Base-by-base conservation (phyloP, 1,284 basidiomycete species). In the Bjerkandera adusta region DNA sequence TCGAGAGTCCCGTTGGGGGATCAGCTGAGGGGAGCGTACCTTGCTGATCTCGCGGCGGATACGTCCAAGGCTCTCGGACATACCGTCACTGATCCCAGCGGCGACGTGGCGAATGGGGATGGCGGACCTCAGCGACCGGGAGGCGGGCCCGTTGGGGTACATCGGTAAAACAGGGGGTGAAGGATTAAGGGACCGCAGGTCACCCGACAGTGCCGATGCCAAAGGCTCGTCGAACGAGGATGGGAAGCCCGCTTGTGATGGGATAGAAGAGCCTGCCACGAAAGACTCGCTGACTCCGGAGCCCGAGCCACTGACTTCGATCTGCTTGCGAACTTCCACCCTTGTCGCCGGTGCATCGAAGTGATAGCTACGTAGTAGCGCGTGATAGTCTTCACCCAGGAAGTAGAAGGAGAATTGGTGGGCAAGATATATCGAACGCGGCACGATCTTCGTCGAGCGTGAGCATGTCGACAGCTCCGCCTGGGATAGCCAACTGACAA, bases 341-440 rank as follows among this genome's bases (percentile, higher is more conserved):
- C 79, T 81, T 22, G 62, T 49, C 0, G 78, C 77, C 0, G 74
- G 68, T 8, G 89, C 71, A 49, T 83, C 81, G 42, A 89, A 68
- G 42, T 82, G 78, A 43, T 81, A 75, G 1, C 79, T 75, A 0
- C 87, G 80, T 26, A 92, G 73, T 8, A 89, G 79, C 0, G 85
- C 82, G 54, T 88, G 87, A 53, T 90, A 90, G 60, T 92, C 89
- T 52, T 86, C 85, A 1, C 81, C 77, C 0, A 92, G 73, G 1
- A 79, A 74, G 56, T 81, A 77, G 70, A 93, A 94, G 7, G 81
- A 72, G 63, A 92, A 87, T 52, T 93, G 89, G 54, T 89, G 86
- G 0, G 83, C 81, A 11, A 90, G 77, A 61, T 93, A 93, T 32
- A 95, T 74, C 0, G 86, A 75, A 0, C 81, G 74, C 1, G 89